Evolutionary conservation across 1,284 basidiomycete genomes (phyloP), one percentile per base, ranked within the genome.

Genomic region (Mycena citricolor): DNA sequence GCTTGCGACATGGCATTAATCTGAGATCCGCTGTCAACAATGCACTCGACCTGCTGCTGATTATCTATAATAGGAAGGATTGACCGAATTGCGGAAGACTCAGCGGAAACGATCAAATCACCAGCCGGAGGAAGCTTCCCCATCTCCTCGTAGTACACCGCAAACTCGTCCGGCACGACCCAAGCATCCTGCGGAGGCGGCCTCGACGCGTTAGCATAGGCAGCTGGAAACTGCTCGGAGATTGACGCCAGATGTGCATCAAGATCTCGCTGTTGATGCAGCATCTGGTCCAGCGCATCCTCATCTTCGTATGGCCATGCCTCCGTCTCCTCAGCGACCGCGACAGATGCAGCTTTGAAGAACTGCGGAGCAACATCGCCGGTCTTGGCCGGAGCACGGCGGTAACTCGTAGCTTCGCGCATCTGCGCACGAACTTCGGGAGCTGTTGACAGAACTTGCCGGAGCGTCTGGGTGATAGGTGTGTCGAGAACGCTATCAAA

Each of bases 21-120:
- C 20, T 49, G 47, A 8, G 42, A 49, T 2, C 47, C 47, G 1
- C 32, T 23, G 17, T 46, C 44, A 8, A 46, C 32, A 8, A 46
- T 39, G 19, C 44, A 46, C 21, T 41, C 38, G n/a, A 41, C 23
- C 13, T 42, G 48, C 1, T 43, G 43, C 16, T 50, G 40, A 14
- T 32, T 39, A 22, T 50, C 53, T 19, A 50, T 39, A 17, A 39
- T 20, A 11, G 30, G 36, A 14, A 44, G 36, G 10, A 44, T 38
- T 11, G 36, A 44, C 8, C 43, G 43, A 19, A 44, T 38, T 5
- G 43, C 43, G 5, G 21, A 37, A 13, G 35, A 32, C 4, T 44
- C 35, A 14, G 37, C 21, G 8, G 43, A 32, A 8, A 39, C 43
- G 17, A 44, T 25, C 12, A 44, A 32, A 20, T 36, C 43, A 4